Percentiles rank a stretch among this genome's conserved stretches.
phyloP scores from a whole-genome alignment of 2,329 filamentous ascomycete species.

The Albifimbria verrucaria region DNA sequence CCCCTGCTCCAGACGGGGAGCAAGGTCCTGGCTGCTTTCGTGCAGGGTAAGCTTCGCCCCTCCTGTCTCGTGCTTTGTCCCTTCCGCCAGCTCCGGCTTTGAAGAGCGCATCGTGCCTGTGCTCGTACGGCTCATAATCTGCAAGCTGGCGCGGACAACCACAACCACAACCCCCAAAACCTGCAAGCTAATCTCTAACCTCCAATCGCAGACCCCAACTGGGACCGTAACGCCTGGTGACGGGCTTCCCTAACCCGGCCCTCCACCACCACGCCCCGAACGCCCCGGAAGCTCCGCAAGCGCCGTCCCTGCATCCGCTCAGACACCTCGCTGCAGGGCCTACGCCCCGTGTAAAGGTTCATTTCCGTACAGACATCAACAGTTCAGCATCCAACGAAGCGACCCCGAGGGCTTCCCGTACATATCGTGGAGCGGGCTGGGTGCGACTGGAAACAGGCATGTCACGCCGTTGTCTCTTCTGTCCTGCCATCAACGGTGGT shows the following conservation, averaged over 20 bases:
- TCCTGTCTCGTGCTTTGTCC: background rate
- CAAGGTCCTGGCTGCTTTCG: slow-evolving; percentile 93
- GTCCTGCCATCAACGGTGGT: no score
- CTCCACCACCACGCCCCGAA: slow-evolving; percentile 12
- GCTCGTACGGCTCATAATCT: background rate
- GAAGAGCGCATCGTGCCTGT: no score
- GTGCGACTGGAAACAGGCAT: no score
- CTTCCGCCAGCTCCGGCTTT: background rate
- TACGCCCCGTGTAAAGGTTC: slow-evolving; percentile 4
- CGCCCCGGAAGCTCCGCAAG: slow-evolving; percentile 23
- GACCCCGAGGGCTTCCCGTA: no score
- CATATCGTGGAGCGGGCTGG: no score
- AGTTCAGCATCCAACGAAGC: no score
- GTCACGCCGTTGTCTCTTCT: no score
- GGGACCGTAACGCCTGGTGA: slow-evolving; percentile 90
- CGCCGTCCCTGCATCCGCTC: slow-evolving; percentile 3
- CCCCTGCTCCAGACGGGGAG: slow-evolving; percentile 95
- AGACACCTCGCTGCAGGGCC: slow-evolving; percentile 15
- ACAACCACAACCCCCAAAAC: no score
- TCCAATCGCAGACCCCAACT: slow-evolving; percentile 65
- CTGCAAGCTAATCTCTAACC: slow-evolving; percentile 7
- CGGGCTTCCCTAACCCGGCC: slow-evolving; percentile 18
- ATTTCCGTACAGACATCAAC: no score
- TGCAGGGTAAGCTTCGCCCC: slow-evolving; percentile 66
- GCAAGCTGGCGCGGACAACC: no score